Percentiles rank a stretch among this genome's conserved stretches.
These are phyloP conservation scores for Diaporthe sp. DNA, from an alignment of 2,329 filamentous ascomycete genomes.

Conservation along the genomic window DNA sequence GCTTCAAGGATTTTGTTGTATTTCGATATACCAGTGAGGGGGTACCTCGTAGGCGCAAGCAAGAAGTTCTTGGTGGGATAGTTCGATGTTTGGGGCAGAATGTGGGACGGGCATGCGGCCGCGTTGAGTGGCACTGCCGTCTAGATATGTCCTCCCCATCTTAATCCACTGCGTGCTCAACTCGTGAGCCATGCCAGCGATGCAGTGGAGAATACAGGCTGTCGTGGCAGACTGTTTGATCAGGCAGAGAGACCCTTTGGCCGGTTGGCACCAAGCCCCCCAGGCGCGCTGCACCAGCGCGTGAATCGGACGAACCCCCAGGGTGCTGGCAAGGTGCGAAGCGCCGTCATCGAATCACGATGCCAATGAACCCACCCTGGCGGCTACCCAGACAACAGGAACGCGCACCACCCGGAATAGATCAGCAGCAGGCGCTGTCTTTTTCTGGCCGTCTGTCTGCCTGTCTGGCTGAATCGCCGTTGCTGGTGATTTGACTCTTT, in stretches of 20 bases:
- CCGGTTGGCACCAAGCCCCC: background rate
- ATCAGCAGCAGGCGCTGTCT: slow-evolving; percentile 8
- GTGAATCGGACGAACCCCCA: slow-evolving; percentile 10
- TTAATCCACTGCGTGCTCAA: too few species aligned
- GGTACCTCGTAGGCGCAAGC: too few species aligned
- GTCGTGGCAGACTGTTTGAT: background rate
- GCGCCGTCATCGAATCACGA: slow-evolving; percentile 38
- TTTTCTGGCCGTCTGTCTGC: background rate
- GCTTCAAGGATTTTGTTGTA: too few species aligned
- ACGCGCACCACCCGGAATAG: slow-evolving; percentile 19
- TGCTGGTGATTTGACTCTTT: slow-evolving; percentile 21
- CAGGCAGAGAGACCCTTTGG: background rate
- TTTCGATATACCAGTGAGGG: too few species aligned
- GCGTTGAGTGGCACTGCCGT: too few species aligned
- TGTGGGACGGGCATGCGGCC: too few species aligned
- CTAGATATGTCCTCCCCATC: too few species aligned
- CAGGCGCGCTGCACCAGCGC: slow-evolving; percentile 13
- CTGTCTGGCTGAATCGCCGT: background rate
- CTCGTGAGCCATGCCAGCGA: background rate
- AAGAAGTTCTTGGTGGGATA: too few species aligned
- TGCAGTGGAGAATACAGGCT: background rate
- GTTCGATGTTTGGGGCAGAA: too few species aligned
- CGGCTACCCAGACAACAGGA: slow-evolving; percentile 35
- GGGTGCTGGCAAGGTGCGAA: slow-evolving; percentile 23
- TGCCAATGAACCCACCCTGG: slow-evolving; percentile 34